Conservation (phyloP, 495 filamentous ascomycete species). For the Podospora sp. region DNA sequence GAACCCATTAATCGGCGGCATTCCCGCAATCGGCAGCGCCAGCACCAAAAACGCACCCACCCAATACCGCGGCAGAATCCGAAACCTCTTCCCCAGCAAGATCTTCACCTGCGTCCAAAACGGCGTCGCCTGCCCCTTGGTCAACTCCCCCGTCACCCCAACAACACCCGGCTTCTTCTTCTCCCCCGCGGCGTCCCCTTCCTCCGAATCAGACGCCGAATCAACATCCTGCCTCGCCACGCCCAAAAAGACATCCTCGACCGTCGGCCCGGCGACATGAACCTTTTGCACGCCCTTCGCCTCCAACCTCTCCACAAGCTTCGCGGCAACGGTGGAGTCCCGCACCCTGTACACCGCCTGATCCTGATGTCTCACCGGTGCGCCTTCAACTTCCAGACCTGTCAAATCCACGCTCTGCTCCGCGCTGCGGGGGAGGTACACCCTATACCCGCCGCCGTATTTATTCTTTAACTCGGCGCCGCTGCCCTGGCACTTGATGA, state of each 20-base stretch:
- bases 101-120: constrained; percentile 25
- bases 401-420: constrained; percentile 3
- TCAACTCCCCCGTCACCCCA: constrained; percentile 15
- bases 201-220: constrained; percentile 29
- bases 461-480: constrained; percentile 67
- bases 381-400: constrained; percentile 44
- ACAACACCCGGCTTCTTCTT: too few species aligned
- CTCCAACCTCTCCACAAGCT: constrained; percentile 66
- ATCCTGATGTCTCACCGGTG: constrained; percentile 56
- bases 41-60: constrained; percentile 23
- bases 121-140: constrained; percentile 19
- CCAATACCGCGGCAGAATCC: constrained; percentile 28
- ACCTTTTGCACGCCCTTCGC: constrained; percentile 60
- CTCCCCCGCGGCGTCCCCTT: neutral
- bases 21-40: constrained; percentile 25
- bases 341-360: constrained; percentile 67
- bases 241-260: constrained; percentile 81
- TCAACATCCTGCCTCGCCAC: constrained; percentile 65
- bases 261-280: constrained; percentile 74
- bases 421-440: constrained; percentile 61
- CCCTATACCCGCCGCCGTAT: constrained; percentile 72
- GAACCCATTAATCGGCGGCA: constrained; percentile 27
- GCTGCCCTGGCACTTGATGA: constrained; percentile 68
- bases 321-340: constrained; percentile 60
- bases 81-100: constrained; percentile 25